phyloP scores from a whole-genome alignment of 2,329 filamentous ascomycete species.

The Xylaria sp. region DNA sequence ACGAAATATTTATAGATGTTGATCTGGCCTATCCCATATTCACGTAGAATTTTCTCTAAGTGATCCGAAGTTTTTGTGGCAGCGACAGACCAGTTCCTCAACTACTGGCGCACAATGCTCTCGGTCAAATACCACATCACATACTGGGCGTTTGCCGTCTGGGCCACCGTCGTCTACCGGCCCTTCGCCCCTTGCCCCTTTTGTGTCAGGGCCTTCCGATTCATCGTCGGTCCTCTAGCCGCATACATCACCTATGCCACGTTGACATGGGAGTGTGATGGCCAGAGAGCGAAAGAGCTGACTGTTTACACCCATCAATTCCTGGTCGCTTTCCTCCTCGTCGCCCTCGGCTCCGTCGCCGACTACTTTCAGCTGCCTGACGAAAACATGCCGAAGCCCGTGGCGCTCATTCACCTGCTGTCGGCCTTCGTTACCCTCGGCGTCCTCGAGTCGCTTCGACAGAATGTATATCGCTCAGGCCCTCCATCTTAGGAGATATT shows the following conservation, averaged over 20 bases:
- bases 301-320: conserved; percentile 10
- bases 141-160: conserved; percentile 8
- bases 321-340: conserved; percentile 15
- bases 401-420: conserved; percentile 5
- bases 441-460: conserved; percentile 20
- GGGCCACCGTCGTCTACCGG: conserved; percentile 12
- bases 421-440: conserved; percentile 15
- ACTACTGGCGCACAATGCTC: conserved; percentile 10
- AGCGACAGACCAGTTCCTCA: conserved; percentile 6
- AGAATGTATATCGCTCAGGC: conserved; percentile 10
- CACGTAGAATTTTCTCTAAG: conserved; percentile 1
- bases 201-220: conserved; percentile 15
- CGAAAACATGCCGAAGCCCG: conserved; percentile 15
- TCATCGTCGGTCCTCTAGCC: conserved; percentile 13
- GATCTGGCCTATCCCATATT: conserved; percentile 3
- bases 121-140: conserved; percentile 21
- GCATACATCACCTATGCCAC: conserved; percentile 17
- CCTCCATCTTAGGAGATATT: conserved; percentile 9
- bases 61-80: neutral
- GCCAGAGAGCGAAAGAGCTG: conserved; percentile 10
- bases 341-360: conserved; percentile 15
- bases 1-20: conserved; percentile 1
- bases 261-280: conserved; percentile 10
- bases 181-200: conserved; percentile 2
- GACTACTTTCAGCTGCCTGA: conserved; percentile 13